Evolutionary conservation across 345 rosid species (phyloP), one percentile per base, ranked within the genome.

Genomic region (Toxicodendron radicans): DNA sequence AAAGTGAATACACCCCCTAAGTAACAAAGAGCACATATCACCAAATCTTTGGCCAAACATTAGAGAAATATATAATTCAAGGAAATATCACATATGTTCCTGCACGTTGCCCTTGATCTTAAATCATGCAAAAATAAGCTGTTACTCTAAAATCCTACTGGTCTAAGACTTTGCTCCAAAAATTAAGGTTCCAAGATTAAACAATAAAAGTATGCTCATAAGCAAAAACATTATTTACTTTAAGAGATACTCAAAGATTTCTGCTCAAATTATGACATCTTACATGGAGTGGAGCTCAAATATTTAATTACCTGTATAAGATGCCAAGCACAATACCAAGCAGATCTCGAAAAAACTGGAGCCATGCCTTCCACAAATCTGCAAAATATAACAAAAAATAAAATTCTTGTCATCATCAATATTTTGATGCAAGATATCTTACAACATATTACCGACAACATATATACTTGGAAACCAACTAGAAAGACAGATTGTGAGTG

Each of bases 301-400:
- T 18, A 49, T n/a, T 27, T 20, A 18, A 23, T 74, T 85, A 95
- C 99, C 95, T 95, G 99, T 83, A 95, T 93, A 32, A 95, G 96
- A 86, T 95, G 94, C 99, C 99, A 95, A 74, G 99, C 86, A 83
- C 99, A 95, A 79, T 87, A 89, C 99, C 99, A 95, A 69, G 99
- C 98, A 79, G 96, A 80, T 85, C 98, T 91, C 13, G 99, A 93
- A 80, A 95, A 93, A 66, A 95, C 99, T 1, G 99, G 99, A 81
- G 99, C 99, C 99, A 95, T 95, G 33, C 99, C 99, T 81, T 95
- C 99, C 65, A 95, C 98, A 88, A 95, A 95, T 71, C 99, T 95
- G 72, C 20, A 78, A 43, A 5, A 73, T 1, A 66, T 10, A 67
- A 64, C 17, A 63, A n/a, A 32, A 57, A 64, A 68, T 63, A 73